Evolutionary conservation across 805 yeast genomes (phyloP).

Genomic region (Kodamaea lidongshanica): DNA sequence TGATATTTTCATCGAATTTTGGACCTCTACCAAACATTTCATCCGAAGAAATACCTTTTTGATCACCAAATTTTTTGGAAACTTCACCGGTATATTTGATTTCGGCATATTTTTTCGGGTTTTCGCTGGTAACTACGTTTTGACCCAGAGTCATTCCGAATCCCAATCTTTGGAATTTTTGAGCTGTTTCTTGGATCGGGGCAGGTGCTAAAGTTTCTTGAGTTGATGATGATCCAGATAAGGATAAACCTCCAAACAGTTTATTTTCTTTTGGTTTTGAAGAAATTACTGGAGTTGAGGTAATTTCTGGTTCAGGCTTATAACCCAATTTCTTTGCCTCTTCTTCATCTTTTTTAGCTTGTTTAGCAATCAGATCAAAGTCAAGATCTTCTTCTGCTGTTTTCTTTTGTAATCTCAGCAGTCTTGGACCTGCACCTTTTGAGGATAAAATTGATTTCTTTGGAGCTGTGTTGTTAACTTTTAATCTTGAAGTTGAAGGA

Average conservation of each 20-base stretch:
- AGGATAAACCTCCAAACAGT: conserved; percentile 1
- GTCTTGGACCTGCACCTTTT: conserved; percentile 47
- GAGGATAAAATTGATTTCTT: conserved; percentile 39
- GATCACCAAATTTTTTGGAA: conserved; percentile 71
- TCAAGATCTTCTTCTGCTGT: conserved; percentile 44
- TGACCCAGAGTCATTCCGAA: conserved; percentile 79
- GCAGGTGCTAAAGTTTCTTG: conserved; percentile 7
- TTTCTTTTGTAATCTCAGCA: conserved; percentile 53
- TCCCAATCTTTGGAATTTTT: conserved; percentile 74
- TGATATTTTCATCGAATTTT: conserved; percentile 67
- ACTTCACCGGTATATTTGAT: conserved; percentile 70
- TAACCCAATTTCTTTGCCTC: conserved; percentile 53
- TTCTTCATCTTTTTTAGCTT: conserved; percentile 78
- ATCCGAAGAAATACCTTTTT: conserved; percentile 94
- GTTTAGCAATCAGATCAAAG: conserved; percentile 60
- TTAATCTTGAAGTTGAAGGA: conserved; percentile 19
- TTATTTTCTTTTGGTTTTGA: conserved; percentile 2
- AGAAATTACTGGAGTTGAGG: conserved; percentile 2
- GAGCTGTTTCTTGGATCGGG: conserved; percentile 48
- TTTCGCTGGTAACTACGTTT: conserved; percentile 42
- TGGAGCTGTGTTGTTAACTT: conserved; percentile 18
- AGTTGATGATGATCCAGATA: conserved; percentile 4
- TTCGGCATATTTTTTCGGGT: conserved; percentile 41
- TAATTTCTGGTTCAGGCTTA: conserved; percentile 26
- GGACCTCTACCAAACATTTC: conserved; percentile 86